Conservation (phyloP, 1,284 basidiomycete species). For the Trametes polyzona region DNA sequence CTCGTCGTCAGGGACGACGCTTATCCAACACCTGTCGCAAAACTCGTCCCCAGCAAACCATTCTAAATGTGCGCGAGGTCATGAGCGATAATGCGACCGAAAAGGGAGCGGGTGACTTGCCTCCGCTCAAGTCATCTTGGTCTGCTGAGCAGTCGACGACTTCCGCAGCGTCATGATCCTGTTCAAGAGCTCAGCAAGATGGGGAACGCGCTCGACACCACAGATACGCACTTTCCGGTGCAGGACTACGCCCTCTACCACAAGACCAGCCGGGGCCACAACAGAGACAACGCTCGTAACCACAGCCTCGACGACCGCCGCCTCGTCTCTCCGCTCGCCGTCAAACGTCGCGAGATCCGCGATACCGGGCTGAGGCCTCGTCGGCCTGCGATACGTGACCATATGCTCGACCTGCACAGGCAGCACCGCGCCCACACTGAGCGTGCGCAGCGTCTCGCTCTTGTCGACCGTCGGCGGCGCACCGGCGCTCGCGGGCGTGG, state of each 20-base stretch:
- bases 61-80: no score
- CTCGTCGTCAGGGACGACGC: constrained; percentile 49
- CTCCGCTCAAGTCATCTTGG: constrained; percentile 40
- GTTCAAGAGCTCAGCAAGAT: background rate
- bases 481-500: constrained; percentile 15
- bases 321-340: constrained; percentile 55
- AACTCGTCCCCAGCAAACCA: constrained; percentile 68
- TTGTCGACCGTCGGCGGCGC: constrained; percentile 40
- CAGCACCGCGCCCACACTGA: constrained; percentile 60
- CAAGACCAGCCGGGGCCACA: constrained; percentile 54
- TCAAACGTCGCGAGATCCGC: constrained; percentile 64
- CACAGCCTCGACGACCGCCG: constrained; percentile 56
- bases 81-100: background rate
- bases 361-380: constrained; percentile 43
- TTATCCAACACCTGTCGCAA: constrained; percentile 56
- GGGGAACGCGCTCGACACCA: background rate
- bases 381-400: constrained; percentile 51
- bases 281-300: constrained; percentile 56
- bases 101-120: constrained; percentile 16
- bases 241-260: constrained; percentile 53
- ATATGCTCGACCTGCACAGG: constrained; percentile 57
- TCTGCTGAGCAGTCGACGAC: constrained; percentile 48
- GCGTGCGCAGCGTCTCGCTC: constrained; percentile 65
- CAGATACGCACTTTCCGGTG: constrained; percentile 48
- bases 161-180: constrained; percentile 53